A percentile compares a stretch with the other conserved stretches of the same genome.
Evolutionary conservation across 225 moss, liverwort and hornwort genomes (phyloP).

Genomic region (Polytrichum formosum): DNA sequence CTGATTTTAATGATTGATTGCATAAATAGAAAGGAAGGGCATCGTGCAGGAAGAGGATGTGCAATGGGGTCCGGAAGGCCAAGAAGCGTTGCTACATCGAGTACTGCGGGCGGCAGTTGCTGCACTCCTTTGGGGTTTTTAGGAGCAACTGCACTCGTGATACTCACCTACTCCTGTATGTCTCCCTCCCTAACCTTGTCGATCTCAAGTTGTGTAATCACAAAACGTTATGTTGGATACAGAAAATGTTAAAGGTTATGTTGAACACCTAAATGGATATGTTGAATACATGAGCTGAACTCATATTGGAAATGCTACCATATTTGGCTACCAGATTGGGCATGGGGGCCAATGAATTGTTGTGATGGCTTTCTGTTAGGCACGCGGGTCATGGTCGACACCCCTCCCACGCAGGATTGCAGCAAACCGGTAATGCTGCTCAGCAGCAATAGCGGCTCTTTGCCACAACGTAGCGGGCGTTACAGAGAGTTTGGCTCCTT

Average conservation of each 20-base stretch:
- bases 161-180: slow-evolving; percentile 41
- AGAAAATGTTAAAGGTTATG: neutral
- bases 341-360: neutral
- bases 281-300: neutral
- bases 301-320: too few species aligned
- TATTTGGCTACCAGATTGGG: neutral
- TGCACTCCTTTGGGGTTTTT: slow-evolving; percentile 31
- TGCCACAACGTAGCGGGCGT: slow-evolving; percentile 8
- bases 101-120: neutral
- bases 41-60: neutral
- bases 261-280: neutral
- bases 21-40: too few species aligned
- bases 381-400: slow-evolving; percentile 24
- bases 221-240: neutral
- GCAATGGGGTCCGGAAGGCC: neutral
- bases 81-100: neutral
- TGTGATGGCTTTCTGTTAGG: slow-evolving; percentile 13
- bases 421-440: neutral
- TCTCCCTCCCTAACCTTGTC: slow-evolving; percentile 2
- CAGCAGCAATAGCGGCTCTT: slow-evolving; percentile 1
- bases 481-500: slow-evolving; percentile 15
- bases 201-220: neutral
- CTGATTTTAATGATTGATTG: too few species aligned
- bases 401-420: slow-evolving; percentile 16
- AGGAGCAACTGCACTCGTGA: slow-evolving; percentile 29